A percentile compares a stretch with the other conserved stretches of the same genome.
Evolutionary conservation across 768 basidiomycete species (phyloP).

Genomic region (Multifurca ochricompacta): DNA sequence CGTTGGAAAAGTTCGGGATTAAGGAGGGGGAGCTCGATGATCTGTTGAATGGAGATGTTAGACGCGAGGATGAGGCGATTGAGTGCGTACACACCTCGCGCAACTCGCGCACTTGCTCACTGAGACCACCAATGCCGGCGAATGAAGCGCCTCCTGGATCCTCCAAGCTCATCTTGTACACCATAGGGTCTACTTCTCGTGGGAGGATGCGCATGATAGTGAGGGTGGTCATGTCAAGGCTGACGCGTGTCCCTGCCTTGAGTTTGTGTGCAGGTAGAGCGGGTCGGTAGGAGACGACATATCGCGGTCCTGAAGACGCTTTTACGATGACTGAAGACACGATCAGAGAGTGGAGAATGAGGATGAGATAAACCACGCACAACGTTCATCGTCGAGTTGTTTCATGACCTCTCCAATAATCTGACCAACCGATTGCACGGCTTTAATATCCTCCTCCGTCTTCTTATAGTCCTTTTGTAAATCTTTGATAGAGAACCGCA

Average conservation of each 20-base stretch:
- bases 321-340: slow-evolving; percentile 81
- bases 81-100: slow-evolving; percentile 61
- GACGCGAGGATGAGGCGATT: background rate
- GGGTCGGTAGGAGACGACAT: slow-evolving; percentile 95
- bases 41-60: slow-evolving; percentile 35
- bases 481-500: slow-evolving; percentile 85
- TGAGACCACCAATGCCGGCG: slow-evolving; percentile 92
- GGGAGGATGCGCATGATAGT: slow-evolving; percentile 99
- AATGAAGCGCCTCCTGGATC: slow-evolving; percentile 94
- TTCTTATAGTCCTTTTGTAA: slow-evolving; percentile 86
- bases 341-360: background rate
- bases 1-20: slow-evolving; percentile 91
- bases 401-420: slow-evolving; percentile 99
- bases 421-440: slow-evolving; percentile 96
- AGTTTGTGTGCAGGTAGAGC: slow-evolving; percentile 87
- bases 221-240: slow-evolving; percentile 97
- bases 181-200: slow-evolving; percentile 93
- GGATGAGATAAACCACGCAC: slow-evolving; percentile 41
- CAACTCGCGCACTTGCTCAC: slow-evolving; percentile 93
- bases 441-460: slow-evolving; percentile 98
- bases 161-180: slow-evolving; percentile 99
- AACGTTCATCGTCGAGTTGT: slow-evolving; percentile 95
- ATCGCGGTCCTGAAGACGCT: slow-evolving; percentile 95
- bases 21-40: slow-evolving; percentile 91
- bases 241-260: slow-evolving; percentile 90